Base-by-base conservation (phyloP, 345 rosid species). In the Eucalyptus cloeziana region DNA sequence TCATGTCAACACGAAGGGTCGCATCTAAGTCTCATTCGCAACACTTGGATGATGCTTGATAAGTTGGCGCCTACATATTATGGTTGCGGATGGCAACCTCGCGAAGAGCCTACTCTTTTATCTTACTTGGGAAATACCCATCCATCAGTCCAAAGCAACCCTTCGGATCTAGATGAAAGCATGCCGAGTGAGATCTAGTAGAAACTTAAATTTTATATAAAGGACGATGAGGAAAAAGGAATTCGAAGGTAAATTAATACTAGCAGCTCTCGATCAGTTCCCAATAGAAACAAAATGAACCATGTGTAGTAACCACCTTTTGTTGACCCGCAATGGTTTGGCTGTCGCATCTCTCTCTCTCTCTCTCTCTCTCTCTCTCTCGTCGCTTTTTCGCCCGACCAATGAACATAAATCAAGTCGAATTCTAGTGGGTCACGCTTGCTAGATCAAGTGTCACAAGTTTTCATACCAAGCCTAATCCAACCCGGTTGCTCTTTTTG, bases 61-160 rank as follows among this genome's bases (percentile, higher is more conserved):
- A 60, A 60, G n/a, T 60, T 27, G 67, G 27, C 15, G 2, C 27
- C 13, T 11, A 1, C n/a, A 60, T 12, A 12, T 12, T 27, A 60
- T 58, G 7, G 8, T 12, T 25, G 16, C 33, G 3, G 17, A 12
- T 0, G 0, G 8, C 16, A 11, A 11, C 67, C 67, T 60, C n/a
- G n/a, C 4, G 27, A 54, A 54, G 11, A 54, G 60, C 60, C 64
- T 58, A 58, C 7, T 0, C 64, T 58, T 25, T 60, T 25, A 25
- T 25, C 30, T 13, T 30, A 30, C 33, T 4, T 2, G 71, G 17
- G 2, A 62, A 30, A 0, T 62, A 30, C 33, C 33, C 5, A 0
- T 7, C 19, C 17, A 62, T 30, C 33, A 0, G 1, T 62, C 33
- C 71, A 30, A 62, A 62, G 33, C 71, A 30, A 62, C 17, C 71